Base-by-base conservation (phyloP, 2,329 filamentous ascomycete genomes). In the Exophiala lecanii-corni region DNA sequence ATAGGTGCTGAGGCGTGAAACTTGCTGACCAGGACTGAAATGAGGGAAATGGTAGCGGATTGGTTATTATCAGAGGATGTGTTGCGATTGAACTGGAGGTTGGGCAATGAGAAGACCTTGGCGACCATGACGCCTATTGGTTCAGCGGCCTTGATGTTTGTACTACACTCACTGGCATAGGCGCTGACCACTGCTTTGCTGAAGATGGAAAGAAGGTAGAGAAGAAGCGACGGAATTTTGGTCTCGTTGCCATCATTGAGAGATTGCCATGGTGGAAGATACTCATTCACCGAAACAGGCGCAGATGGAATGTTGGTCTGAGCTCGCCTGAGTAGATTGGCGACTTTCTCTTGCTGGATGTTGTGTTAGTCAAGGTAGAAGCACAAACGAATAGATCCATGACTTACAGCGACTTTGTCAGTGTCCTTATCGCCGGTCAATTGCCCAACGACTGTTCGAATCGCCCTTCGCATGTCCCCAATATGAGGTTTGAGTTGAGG, bases 11-110 rank as follows among this genome's bases (percentile, higher is more conserved):
- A 73, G 12, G 85, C 73, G 47, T 89, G 81, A 57, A 86, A 85
- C 63, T 97, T 96, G 41, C 89, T 83, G 57, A 94, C 82, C 20
- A 97, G 72, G 46, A 97, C 86, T 59, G 94, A 86, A 39, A 88
- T 82, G 45, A 94, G 71, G 1, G 82, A 75, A 36, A 75, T 66
- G 6, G 79, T 82, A 38, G 81, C 75, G 73, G 38, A 36, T 38
- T 35, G 18, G 5, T 19, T 17, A 21, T 28, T 37, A 15, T 17
- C 9, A n/a, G 42, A 20, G 18, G 39, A 17, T 2, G 39, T 21
- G 5, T 45, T 50, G 10, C 50, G 43, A 1, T 28, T 13, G 33
- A 51, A 56, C 30, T 55, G 54, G 58, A 86, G 84, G 12, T 78
- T 73, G 13, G 78, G 72, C 39, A 76, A 73, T 1, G 85, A 83